Evolutionary conservation across 31 red algal species (phyloP).

Genomic region (Odonthalia washingtoniensis): DNA sequence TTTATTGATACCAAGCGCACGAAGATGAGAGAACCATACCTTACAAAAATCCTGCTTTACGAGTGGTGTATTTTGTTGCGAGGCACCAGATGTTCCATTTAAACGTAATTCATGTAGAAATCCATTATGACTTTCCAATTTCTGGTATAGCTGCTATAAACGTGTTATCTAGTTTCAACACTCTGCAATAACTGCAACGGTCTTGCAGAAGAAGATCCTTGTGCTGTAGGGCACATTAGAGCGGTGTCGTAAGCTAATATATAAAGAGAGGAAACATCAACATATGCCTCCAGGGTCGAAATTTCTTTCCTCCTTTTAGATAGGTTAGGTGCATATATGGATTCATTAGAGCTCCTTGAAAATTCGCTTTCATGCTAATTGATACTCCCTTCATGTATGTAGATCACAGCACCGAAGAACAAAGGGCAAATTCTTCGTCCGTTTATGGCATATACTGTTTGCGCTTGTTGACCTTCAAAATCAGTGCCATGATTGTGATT

Average conservation of each 20-base stretch:
- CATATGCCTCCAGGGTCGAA: background rate
- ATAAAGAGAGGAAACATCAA: conserved; percentile 15
- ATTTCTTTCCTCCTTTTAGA: background rate
- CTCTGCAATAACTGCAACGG: conserved; percentile 23
- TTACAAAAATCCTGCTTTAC: background rate
- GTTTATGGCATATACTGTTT: conserved; percentile 32
- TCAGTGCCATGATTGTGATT: no score
- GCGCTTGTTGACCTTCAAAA: no score
- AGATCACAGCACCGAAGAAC: background rate
- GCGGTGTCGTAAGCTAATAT: conserved; percentile 1
- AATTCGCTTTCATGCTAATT: background rate
- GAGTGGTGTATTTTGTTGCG: background rate
- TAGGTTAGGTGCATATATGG: background rate
- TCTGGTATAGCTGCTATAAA: conserved; percentile 16
- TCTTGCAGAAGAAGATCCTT: background rate
- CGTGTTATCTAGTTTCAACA: background rate
- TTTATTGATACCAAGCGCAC: conserved; percentile 3
- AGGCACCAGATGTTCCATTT: background rate
- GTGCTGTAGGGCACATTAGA: conserved; percentile 42
- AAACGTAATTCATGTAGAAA: background rate
- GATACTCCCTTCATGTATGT: conserved; percentile 8
- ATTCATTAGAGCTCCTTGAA: background rate
- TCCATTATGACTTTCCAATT: conserved; percentile 16
- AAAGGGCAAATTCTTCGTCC: conserved; percentile 17
- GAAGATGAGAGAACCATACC: background rate